Base-by-base conservation (phyloP, 192 early-diverging fungal species). In the Entrophospora sp. region DNA sequence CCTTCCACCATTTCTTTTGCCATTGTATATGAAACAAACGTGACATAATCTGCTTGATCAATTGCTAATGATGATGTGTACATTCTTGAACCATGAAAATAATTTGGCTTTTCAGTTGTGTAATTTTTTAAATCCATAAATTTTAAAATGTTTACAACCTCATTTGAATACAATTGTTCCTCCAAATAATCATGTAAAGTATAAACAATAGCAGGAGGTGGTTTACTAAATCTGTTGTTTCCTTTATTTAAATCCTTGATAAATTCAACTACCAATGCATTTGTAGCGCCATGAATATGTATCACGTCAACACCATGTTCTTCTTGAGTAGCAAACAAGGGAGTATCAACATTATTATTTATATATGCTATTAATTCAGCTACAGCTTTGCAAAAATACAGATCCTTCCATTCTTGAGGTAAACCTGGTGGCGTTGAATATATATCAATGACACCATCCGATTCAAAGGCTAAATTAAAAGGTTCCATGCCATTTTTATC, bases 111-210 rank as follows among this genome's bases (percentile, higher is more conserved):
- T 12, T 71, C 57, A 25, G 72, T 61, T 16, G 73, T 64, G 28
- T 77, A 75, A 32, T 71, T 71, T 7, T 70, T 64, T 5, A 70
- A 66, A 35, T 78, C 73, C 65, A 77, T 70, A 42, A 83, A 83
- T 44, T 75, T 79, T 24, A 73, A 64, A 1, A 83, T 73, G 36
- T 81, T 79, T 4, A 28, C 66, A 3, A 79, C 63, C 6, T 68
- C 68, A 49, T 81, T 79, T 18, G 79, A 77, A 59, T 81, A 80
- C 43, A 79, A 71, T 1, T 79, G 68, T 35, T 83, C 79, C 36
- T 83, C 79, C 22, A 80, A 49, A 61, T 83, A 79, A 63, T 83
- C 79, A 56, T 83, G 78, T 66, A 83, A 64, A 8, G 82, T 83
- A 61, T 81, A 83, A 7, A 81, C 71, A 28, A 83, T 58, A 9